Evolutionary conservation across 805 yeast genomes (phyloP), one percentile per base, ranked within the genome.

Genomic region (Saccharomycopsis vini): DNA sequence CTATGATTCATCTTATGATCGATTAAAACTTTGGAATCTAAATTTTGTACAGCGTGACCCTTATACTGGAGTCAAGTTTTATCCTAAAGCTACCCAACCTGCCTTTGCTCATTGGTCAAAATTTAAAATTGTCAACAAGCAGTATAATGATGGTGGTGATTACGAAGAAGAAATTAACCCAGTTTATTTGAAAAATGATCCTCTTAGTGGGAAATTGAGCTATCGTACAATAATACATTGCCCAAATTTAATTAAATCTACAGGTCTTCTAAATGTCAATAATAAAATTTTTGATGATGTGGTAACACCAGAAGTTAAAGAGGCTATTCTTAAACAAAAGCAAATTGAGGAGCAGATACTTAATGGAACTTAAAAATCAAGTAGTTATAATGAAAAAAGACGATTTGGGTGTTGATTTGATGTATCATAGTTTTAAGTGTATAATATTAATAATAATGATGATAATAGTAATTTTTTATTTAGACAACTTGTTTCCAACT

Each of bases 1-100:
- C 59, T 64, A 75, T 28, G 71, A 71, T 46, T 62, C 88, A 38
- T 61, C 71, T 30, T 74, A 72, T 43, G 77, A 82, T 47, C 67
- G 89, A 50, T 66, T 64, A 18, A 71, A 73, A 20, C 64, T 72
- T 31, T 59, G 71, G 18, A 67, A 63, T 39, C 61, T 65, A 18
- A 70, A 77, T 40, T 13, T 35, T 12, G 89, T 89, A 1, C 59
- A 75, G 18, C 77, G 79, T 56, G 97, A 90, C 58, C 75, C 82
- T 1, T 90, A 88, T 60, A 83, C 95, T 0, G 94, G 94, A n/a
- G 69, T 82, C 26, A 67, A 71, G 30, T 86, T 87, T 58, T 76
- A 75, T 28, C 96, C 97, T 3, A 58, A 55, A 18, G 65, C 68
- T 3, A 81, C 95, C 5, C 98, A 92, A 62, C 86, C 97, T 1